A percentile compares a stretch with the other conserved stretches of the same genome.
These are phyloP conservation scores for Tephrocybe rancida DNA, from an alignment of 768 basidiomycete genomes.

Conservation along the genomic window DNA sequence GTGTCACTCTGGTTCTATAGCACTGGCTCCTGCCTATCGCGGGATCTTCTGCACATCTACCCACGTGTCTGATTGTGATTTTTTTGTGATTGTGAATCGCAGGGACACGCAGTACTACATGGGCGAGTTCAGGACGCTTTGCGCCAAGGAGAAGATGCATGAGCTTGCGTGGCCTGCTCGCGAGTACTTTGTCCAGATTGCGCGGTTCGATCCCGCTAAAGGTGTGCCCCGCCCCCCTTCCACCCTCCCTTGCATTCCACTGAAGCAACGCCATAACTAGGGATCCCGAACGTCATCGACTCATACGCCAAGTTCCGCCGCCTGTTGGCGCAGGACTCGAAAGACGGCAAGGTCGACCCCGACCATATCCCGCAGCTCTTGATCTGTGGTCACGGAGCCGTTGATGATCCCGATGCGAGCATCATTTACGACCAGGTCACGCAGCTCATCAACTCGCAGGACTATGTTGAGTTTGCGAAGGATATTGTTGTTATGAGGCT, in stretches of 20 bases:
- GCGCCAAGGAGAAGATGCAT: constrained; percentile 78
- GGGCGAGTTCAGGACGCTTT: constrained; percentile 82
- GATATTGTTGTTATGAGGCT: constrained; percentile 79
- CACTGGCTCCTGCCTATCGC: too few relatives aligned
- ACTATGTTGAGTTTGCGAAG: constrained; percentile 53
- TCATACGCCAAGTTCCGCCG: constrained; percentile 85
- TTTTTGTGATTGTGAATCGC: not conserved
- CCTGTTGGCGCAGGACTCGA: constrained; percentile 49
- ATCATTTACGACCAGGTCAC: constrained; percentile 86
- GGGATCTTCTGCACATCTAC: not conserved
- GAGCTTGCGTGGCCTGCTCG: constrained; percentile 79
- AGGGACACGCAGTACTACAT: constrained; percentile 87
- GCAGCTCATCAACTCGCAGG: constrained; percentile 53
- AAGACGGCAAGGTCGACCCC: constrained; percentile 42
- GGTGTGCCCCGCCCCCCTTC: constrained; percentile 32
- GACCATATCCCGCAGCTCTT: constrained; percentile 77
- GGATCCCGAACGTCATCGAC: constrained; percentile 83
- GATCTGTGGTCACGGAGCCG: constrained; percentile 88
- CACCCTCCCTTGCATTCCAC: not conserved
- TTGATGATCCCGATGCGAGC: constrained; percentile 94
- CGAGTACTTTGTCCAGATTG: constrained; percentile 88
- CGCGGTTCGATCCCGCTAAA: constrained; percentile 89
- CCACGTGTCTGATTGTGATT: not conserved
- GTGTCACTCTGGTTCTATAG: too few relatives aligned
- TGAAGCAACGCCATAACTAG: constrained; percentile 29